These are phyloP conservation scores for Pestalotiopsis sp. DNA, from an alignment of 2,329 filamentous ascomycete species.

Conservation along the genomic window DNA sequence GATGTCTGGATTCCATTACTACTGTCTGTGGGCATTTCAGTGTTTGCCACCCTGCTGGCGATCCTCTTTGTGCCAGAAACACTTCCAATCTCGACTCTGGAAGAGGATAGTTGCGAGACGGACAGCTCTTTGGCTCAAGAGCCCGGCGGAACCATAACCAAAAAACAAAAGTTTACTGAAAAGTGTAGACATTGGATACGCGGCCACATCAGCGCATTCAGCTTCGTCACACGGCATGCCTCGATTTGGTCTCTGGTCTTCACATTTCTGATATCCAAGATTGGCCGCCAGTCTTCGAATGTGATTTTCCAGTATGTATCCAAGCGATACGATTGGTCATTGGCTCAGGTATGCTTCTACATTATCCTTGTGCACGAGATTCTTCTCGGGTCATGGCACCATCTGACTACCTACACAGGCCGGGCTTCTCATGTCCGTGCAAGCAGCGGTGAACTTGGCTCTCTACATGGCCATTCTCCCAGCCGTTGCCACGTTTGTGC, in stretches of 20 bases:
- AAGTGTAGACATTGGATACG: not conserved
- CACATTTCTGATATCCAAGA: constrained; percentile 6
- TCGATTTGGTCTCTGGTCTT: not conserved
- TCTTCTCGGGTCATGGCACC: not conserved
- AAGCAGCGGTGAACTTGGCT: not conserved
- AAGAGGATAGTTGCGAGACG: not conserved
- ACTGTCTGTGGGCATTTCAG: not conserved
- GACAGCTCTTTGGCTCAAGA: not conserved
- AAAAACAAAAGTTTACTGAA: not conserved
- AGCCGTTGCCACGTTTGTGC: not conserved
- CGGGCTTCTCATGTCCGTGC: constrained; percentile 1
- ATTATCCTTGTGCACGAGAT: not conserved
- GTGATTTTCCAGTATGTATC: constrained; percentile 7
- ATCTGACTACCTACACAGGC: not conserved
- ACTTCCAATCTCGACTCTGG: not conserved
- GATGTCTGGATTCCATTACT: constrained; percentile 2
- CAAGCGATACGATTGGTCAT: constrained; percentile 7
- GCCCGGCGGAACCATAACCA: no score
- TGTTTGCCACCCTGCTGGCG: not conserved
- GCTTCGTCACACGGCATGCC: constrained; percentile 1
- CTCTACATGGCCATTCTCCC: constrained; percentile 3
- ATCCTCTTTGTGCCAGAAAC: constrained; percentile 3
- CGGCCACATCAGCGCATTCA: not conserved
- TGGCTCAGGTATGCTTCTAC: not conserved
- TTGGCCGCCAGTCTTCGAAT: constrained; percentile 2